These are phyloP conservation scores for Grammothele lineata DNA, from an alignment of 768 basidiomycete genomes.

Conservation along the genomic window DNA sequence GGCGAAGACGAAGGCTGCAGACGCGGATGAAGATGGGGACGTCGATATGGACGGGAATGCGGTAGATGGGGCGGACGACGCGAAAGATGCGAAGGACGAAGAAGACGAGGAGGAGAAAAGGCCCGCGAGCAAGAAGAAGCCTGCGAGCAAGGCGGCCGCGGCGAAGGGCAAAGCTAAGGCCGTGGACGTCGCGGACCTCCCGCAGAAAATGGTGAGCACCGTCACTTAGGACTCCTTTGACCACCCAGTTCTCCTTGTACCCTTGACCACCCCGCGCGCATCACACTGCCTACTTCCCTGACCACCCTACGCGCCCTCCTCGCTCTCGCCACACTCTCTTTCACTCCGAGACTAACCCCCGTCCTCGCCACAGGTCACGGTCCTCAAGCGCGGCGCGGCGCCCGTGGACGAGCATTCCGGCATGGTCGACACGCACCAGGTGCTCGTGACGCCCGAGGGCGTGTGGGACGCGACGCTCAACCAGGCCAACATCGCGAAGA, in stretches of 20 bases:
- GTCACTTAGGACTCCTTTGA: no score
- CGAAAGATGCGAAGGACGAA: not conserved
- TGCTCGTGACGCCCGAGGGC: constrained; percentile 36
- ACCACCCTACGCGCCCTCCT: no score
- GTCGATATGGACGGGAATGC: constrained; percentile 14
- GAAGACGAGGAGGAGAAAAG: constrained; percentile 2
- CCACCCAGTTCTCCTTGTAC: no score
- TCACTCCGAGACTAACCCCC: no score
- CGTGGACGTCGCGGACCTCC: constrained; percentile 16
- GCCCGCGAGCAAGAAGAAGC: constrained; percentile 5
- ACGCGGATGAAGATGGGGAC: constrained; percentile 16
- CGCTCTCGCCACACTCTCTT: no score
- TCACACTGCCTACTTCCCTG: not conserved
- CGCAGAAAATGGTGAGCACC: constrained; percentile 43
- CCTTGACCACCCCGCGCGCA: not conserved
- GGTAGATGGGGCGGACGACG: constrained; percentile 23
- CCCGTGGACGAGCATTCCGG: constrained; percentile 48
- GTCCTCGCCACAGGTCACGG: constrained; percentile 33
- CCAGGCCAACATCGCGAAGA: constrained; percentile 51
- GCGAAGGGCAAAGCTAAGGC: constrained; percentile 5
- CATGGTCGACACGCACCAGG: constrained; percentile 48
- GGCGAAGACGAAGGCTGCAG: constrained; percentile 12
- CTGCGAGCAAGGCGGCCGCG: constrained; percentile 2
- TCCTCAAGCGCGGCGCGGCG: constrained; percentile 51
- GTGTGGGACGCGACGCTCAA: constrained; percentile 63